Percentiles rank a stretch among this genome's conserved stretches.
Evolutionary conservation across 2,329 filamentous ascomycete species (phyloP).

Genomic region (Zymoseptoria pseudotritici): DNA sequence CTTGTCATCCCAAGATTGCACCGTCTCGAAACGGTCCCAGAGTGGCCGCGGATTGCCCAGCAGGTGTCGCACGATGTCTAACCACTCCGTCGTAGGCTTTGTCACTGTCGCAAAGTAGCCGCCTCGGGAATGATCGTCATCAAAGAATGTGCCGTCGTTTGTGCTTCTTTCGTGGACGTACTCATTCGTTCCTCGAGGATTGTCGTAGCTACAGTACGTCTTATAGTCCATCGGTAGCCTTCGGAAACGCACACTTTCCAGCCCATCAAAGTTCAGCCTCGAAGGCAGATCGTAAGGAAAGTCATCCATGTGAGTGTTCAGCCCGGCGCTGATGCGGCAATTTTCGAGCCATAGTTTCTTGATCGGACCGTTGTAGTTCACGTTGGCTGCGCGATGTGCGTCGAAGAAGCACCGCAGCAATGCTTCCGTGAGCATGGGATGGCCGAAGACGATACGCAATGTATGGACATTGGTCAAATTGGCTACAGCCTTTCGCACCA

Average conservation of each 20-base stretch:
- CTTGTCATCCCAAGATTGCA: neutral
- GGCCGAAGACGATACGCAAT: constrained; percentile 38
- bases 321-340: constrained; percentile 30
- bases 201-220: neutral
- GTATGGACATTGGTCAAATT: constrained; percentile 40
- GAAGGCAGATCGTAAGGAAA: constrained; percentile 19
- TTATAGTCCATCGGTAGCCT: constrained; percentile 27
- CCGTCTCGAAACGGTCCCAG: neutral
- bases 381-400: constrained; percentile 5
- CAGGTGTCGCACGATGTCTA: neutral
- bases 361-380: constrained; percentile 26
- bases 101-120: no score
- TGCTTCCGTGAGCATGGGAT: constrained; percentile 34
- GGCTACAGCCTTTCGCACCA: constrained; percentile 32
- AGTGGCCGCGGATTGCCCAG: neutral
- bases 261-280: constrained; percentile 22
- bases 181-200: neutral
- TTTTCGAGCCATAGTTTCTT: constrained; percentile 42
- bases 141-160: neutral
- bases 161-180: neutral
- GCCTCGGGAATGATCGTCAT: no score
- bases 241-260: constrained; percentile 38
- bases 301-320: constrained; percentile 5
- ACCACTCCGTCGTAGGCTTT: neutral
- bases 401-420: constrained; percentile 37